Conservation (phyloP, 2,329 filamentous ascomycete genomes). For the Colletotrichum sp. region DNA sequence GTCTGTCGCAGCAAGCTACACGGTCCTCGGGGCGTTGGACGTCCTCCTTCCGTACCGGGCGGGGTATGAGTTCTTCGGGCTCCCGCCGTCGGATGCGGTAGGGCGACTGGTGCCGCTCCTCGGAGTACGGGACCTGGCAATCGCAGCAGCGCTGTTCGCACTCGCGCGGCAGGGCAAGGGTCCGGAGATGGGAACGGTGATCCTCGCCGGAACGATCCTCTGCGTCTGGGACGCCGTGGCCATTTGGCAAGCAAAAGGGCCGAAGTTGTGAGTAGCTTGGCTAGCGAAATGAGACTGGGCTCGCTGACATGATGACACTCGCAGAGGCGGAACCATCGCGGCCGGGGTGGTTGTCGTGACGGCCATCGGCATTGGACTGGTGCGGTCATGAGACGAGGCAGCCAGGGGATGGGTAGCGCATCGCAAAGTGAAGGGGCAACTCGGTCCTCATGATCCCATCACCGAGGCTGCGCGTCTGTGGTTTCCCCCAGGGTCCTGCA, state of each 20-base stretch:
- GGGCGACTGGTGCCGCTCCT: slow-evolving; percentile 21
- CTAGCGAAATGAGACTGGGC: not conserved
- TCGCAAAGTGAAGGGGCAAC: not conserved
- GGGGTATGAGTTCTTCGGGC: not conserved
- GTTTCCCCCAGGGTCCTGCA: not conserved
- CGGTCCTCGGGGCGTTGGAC: not conserved
- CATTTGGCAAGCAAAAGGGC: slow-evolving; percentile 1
- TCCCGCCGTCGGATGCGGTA: not conserved
- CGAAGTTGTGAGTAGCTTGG: slow-evolving; percentile 7
- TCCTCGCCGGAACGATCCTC: slow-evolving; percentile 21
- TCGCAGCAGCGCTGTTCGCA: slow-evolving; percentile 20
- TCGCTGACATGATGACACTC: not conserved
- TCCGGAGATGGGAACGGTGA: slow-evolving; percentile 24
- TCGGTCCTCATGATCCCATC: not conserved
- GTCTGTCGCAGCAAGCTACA: slow-evolving; percentile 17
- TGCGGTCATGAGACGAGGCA: not conserved
- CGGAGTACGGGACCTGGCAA: slow-evolving; percentile 22
- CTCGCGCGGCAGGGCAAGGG: slow-evolving; percentile 10
- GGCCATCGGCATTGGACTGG: not conserved
- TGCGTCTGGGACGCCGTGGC: slow-evolving; percentile 20
- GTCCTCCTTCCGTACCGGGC: not conserved
- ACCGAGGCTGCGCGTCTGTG: not conserved
- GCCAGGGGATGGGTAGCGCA: not conserved
- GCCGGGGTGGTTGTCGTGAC: not conserved
- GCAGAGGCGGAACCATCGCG: not conserved